Evolutionary conservation across 108 stramenopile species (phyloP), one percentile per base, ranked within the genome.

Genomic region (Nitzschia sp.): DNA sequence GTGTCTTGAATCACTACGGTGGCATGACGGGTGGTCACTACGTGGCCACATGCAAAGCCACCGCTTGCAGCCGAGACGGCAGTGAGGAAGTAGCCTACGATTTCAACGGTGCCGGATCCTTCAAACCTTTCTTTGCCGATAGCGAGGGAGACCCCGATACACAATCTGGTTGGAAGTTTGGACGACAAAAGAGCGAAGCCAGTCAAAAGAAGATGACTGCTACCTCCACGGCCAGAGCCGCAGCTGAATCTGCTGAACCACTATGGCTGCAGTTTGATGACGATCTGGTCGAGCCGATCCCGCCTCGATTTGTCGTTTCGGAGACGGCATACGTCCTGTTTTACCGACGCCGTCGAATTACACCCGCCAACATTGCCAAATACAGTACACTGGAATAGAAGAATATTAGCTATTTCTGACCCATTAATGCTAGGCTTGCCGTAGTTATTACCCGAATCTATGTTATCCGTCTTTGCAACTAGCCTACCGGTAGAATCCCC

Each of bases 11-110:
- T 83, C 98, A 99, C 74, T 82, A 96, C 66, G 98, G 98, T 17
- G 89, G 96, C 9, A 92, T 98, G 81, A 92, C 88, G 0, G 95
- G 97, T 23, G 98, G 98, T 1, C 98, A 99, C 77, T 99, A 99
- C 68, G 93, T 97, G n/a, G 94, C 98, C 2, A 81, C 75, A 51
- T 97, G 95, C 76, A 91, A 92, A 56, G 94, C 92, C 31, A 87
- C 91, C 27, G 68, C 88, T 0, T 96, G 95, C 53, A 77, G 89
- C 60, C 68, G 76, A 35, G 93, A 94, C 45, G 97, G 95, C 26
- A 75, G 72, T 36, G 94, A 96, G 79, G 95, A 94, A 68, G 93
- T 93, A 24, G 89, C 87, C 0, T 79, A 88, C 71, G 75, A 75
- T 51, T 94, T 93, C 61, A 81, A 83, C 59, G 95, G 87, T 38